Percentiles rank a stretch among this genome's conserved stretches.
Evolutionary conservation across 345 rosid species (phyloP).

Genomic region (Brassica rapa): DNA sequence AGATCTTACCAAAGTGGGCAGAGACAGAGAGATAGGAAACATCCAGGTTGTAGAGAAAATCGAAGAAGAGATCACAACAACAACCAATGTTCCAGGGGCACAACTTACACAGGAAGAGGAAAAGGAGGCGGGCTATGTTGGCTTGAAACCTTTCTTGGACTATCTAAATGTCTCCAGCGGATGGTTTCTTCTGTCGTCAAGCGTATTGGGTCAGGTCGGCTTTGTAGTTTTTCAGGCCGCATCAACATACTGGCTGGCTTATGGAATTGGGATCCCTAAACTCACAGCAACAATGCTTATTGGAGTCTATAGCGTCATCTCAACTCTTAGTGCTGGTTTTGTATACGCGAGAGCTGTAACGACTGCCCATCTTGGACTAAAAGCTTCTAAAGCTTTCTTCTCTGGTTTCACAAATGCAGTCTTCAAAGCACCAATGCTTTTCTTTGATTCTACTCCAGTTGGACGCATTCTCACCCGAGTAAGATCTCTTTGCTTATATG

Average conservation of each 20-base stretch:
- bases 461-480: constrained; percentile 78
- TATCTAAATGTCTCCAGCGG: constrained; percentile 58
- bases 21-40: constrained; percentile 13
- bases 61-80: constrained; percentile 37
- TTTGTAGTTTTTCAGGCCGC: constrained; percentile 63
- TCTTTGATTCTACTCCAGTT: constrained; percentile 79
- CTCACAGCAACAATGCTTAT: constrained; percentile 46
- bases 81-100: constrained; percentile 38
- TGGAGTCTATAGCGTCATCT: constrained; percentile 62
- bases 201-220: constrained; percentile 41
- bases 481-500: constrained; percentile 32
- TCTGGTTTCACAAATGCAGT: constrained; percentile 62
- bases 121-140: constrained; percentile 61
- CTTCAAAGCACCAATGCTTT: constrained; percentile 73
- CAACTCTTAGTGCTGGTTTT: constrained; percentile 55
- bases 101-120: constrained; percentile 76
- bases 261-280: constrained; percentile 55
- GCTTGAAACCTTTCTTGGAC: constrained; percentile 66
- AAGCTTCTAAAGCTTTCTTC: constrained; percentile 71
- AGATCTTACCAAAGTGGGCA: constrained; percentile 23
- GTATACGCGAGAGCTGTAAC: constrained; percentile 47
- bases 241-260: constrained; percentile 75
- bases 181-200: constrained; percentile 38
- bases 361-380: constrained; percentile 60
- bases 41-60: constrained; percentile 25